phyloP scores from a whole-genome alignment of 2,329 filamentous ascomycete genomes.

The Colletotrichum kahawae region DNA sequence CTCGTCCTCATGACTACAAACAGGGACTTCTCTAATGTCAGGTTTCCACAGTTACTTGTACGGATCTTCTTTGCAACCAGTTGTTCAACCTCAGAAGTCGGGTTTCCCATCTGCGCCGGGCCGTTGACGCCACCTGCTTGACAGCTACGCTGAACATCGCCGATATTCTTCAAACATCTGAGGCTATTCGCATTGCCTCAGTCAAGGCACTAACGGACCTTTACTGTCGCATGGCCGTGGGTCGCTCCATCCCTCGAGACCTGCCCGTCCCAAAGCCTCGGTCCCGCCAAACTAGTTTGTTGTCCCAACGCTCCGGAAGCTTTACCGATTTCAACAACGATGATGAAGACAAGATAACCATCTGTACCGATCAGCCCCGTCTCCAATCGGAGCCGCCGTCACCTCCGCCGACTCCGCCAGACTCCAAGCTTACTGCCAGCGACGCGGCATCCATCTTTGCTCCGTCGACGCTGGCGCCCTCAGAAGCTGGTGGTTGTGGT shows the following conservation, averaged over 20 bases:
- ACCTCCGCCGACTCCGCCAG: conserved; percentile 32
- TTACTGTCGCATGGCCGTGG: conserved; percentile 37
- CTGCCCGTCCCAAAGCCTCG: conserved; percentile 27
- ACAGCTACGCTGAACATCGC: conserved; percentile 35
- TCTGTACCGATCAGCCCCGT: conserved; percentile 28
- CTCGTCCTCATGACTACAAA: not conserved
- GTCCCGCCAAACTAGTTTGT: conserved; percentile 15
- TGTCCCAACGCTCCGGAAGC: not conserved
- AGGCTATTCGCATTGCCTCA: conserved; percentile 34
- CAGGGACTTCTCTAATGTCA: conserved; percentile 23
- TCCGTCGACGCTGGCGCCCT: conserved; percentile 11
- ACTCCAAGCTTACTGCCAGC: conserved; percentile 20
- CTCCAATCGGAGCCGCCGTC: conserved; percentile 34
- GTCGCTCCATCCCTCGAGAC: conserved; percentile 32
- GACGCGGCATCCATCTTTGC: conserved; percentile 26
- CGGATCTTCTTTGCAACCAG: conserved; percentile 31
- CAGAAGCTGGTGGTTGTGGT: conserved; percentile 7
- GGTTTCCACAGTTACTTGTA: conserved; percentile 23
- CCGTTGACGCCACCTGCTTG: conserved; percentile 15
- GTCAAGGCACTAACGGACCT: conserved; percentile 38
- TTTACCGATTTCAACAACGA: not conserved
- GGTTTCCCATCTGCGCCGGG: conserved; percentile 29
- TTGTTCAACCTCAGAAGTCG: conserved; percentile 29
- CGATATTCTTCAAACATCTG: conserved; percentile 37
- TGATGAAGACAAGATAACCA: conserved; percentile 28